A percentile compares a stretch with the other conserved stretches of the same genome.
Conservation (phyloP, 495 filamentous ascomycete genomes). For the Xylaria telfairii region DNA sequence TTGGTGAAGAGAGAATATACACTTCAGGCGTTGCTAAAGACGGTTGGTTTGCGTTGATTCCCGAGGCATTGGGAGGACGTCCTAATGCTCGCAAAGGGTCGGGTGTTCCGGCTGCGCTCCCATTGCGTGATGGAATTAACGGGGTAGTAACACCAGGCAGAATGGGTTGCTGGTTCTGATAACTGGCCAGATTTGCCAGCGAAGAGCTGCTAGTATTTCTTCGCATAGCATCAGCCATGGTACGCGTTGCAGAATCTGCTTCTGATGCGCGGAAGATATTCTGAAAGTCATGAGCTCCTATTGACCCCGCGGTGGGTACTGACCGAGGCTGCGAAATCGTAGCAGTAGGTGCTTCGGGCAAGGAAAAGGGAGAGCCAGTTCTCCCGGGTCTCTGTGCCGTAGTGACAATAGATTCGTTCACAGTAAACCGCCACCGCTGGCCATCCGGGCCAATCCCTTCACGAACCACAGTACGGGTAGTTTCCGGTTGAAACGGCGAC, state of each 20-base stretch:
- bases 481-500: slow-evolving; percentile 27
- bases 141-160: slow-evolving; percentile 51
- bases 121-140: slow-evolving; percentile 44
- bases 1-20: slow-evolving; percentile 67
- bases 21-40: slow-evolving; percentile 51
- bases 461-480: slow-evolving; percentile 32
- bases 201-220: slow-evolving; percentile 53
- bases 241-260: slow-evolving; percentile 45
- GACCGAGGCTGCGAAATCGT: slow-evolving; percentile 24
- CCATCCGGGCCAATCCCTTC: slow-evolving; percentile 41
- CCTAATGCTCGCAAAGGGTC: slow-evolving; percentile 40
- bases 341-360: slow-evolving; percentile 2
- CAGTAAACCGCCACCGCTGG: slow-evolving; percentile 38
- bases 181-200: slow-evolving; percentile 40
- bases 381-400: slow-evolving; percentile 24
- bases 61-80: slow-evolving; percentile 28
- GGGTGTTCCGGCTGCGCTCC: slow-evolving; percentile 51
- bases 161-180: slow-evolving; percentile 42
- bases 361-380: slow-evolving; percentile 29
- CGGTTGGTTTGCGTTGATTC: slow-evolving; percentile 24
- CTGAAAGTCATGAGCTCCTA: slow-evolving; percentile 44
- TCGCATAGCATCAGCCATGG: slow-evolving; percentile 55
- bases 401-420: slow-evolving; percentile 33
- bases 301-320: slow-evolving; percentile 28
- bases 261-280: slow-evolving; percentile 51